These are phyloP conservation scores for Oldenlandia corymbosa DNA, from an alignment of 257 asterid species.

Conservation along the genomic window DNA sequence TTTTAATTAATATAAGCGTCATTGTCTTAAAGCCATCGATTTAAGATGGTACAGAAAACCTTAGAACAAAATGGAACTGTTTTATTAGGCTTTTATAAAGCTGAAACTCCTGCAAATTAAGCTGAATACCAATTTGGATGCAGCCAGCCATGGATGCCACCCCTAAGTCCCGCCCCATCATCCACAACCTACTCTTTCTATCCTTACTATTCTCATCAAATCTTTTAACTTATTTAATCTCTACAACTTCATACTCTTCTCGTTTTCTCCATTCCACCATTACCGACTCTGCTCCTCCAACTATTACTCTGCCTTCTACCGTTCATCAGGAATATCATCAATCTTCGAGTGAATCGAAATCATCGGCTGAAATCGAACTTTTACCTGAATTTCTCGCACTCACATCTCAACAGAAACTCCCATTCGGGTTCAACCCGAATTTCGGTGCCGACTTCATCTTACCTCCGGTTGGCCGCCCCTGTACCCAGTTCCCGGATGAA, in stretches of 20 bases:
- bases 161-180: constrained; percentile 20
- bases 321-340: neutral
- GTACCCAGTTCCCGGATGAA: constrained; percentile 30
- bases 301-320: constrained; percentile 1
- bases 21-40: too few species aligned
- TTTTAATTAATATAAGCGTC: too few species aligned
- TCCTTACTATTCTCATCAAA: constrained; percentile 45
- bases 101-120: too few species aligned
- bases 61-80: too few species aligned
- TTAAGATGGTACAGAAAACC: too few species aligned
- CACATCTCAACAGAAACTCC: constrained; percentile 54
- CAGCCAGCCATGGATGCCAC: constrained; percentile 20
- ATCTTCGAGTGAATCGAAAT: neutral
- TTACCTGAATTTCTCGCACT: constrained; percentile 49
- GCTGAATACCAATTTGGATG: too few species aligned
- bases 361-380: constrained; percentile 11
- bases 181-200: constrained; percentile 35
- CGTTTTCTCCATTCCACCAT: constrained; percentile 26
- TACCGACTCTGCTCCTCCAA: constrained; percentile 4
- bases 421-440: constrained; percentile 48
- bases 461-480: constrained; percentile 52
- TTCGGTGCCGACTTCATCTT: constrained; percentile 46
- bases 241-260: constrained; percentile 37
- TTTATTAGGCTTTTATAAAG: too few species aligned
- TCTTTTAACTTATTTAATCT: constrained; percentile 45